Evolutionary conservation across 2,329 filamentous ascomycete genomes (phyloP).

Genomic region (Parascedosporium putredinis): DNA sequence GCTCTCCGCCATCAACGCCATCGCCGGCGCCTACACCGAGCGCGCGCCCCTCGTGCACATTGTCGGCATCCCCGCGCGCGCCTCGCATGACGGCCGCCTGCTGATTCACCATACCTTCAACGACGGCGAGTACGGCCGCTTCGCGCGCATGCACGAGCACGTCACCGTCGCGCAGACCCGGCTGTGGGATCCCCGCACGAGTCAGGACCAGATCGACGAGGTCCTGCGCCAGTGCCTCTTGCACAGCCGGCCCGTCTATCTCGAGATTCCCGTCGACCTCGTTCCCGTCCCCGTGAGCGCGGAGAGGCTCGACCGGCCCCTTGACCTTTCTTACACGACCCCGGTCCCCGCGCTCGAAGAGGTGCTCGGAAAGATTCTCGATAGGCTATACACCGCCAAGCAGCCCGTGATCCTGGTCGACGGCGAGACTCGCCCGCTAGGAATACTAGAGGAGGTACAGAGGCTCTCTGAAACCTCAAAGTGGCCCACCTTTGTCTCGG

Average conservation of each 20-base stretch:
- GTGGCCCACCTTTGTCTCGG: constrained; percentile 72
- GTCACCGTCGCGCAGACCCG: constrained; percentile 64
- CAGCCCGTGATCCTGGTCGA: constrained; percentile 73
- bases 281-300: constrained; percentile 67
- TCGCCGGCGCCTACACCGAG: constrained; percentile 66
- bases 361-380: constrained; percentile 69
- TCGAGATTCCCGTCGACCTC: constrained; percentile 75
- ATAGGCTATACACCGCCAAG: constrained; percentile 61
- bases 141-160: constrained; percentile 63
- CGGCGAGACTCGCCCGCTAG: constrained; percentile 69
- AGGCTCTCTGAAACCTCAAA: constrained; percentile 61
- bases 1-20: constrained; percentile 62
- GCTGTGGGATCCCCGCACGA: constrained; percentile 58
- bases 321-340: constrained; percentile 52
- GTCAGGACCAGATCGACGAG: constrained; percentile 67
- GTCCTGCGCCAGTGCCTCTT: constrained; percentile 65
- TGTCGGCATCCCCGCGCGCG: constrained; percentile 41
- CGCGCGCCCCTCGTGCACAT: constrained; percentile 63
- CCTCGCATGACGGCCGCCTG: constrained; percentile 36
- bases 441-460: constrained; percentile 65
- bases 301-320: constrained; percentile 54
- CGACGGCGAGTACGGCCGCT: constrained; percentile 74
- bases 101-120: constrained; percentile 59
- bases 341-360: constrained; percentile 66
- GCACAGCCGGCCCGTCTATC: constrained; percentile 69